Percentiles rank a stretch among this genome's conserved stretches.
These are phyloP conservation scores for Eremochloa ophiuroides DNA, from an alignment of 176 grass and related monocot genomes.

Conservation along the genomic window DNA sequence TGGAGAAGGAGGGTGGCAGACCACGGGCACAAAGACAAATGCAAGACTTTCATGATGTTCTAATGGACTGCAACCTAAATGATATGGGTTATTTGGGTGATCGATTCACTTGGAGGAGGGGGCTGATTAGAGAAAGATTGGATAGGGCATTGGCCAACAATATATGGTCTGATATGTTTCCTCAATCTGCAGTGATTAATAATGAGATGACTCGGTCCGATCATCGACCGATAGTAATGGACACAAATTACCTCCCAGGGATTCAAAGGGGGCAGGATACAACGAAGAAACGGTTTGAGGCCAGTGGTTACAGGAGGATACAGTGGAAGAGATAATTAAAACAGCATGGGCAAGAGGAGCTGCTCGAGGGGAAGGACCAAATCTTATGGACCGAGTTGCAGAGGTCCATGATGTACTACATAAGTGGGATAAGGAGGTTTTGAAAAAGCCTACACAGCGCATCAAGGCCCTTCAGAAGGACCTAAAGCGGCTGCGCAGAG, in stretches of 20 bases:
- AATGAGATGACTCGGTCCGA: not conserved
- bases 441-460: not conserved
- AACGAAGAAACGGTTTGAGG: not conserved
- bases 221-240: not conserved
- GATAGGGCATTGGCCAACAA: not conserved
- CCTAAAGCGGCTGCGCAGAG: not conserved
- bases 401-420: not conserved
- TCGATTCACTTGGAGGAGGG: not conserved
- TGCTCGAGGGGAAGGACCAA: not conserved
- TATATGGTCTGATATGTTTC: not conserved
- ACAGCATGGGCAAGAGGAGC: not conserved
- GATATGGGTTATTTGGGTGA: not conserved
- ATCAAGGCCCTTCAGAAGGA: not conserved
- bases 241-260: not conserved
- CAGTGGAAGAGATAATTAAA: not conserved
- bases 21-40: not conserved
- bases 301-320: not conserved
- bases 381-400: not conserved
- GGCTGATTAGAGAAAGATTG: not conserved
- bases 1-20: too few species aligned
- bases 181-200: not conserved
- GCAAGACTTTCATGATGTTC: not conserved
- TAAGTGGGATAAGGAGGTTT: not conserved
- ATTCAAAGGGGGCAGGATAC: fast-evolving
- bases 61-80: not conserved